Conservation (phyloP, 2,329 filamentous ascomycete genomes). For the Diaporthe helianthi region DNA sequence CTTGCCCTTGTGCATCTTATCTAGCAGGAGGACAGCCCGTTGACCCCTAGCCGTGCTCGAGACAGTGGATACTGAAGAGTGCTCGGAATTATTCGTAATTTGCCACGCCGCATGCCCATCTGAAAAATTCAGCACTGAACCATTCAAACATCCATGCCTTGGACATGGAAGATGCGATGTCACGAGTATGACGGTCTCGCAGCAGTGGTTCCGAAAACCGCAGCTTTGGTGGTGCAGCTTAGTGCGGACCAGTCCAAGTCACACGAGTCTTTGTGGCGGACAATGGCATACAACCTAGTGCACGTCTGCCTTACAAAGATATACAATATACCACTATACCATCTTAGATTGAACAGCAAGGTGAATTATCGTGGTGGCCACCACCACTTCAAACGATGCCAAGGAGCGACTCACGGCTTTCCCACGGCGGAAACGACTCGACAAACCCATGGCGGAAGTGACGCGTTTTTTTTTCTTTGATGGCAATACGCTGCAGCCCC, state of each 20-base stretch:
- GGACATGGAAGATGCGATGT: not conserved
- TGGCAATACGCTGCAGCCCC: conserved; percentile 6
- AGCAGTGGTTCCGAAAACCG: not conserved
- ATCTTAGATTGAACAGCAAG: not conserved
- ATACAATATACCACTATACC: not conserved
- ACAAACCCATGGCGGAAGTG: not conserved
- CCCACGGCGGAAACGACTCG: not conserved
- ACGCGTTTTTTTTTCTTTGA: conserved; percentile 8
- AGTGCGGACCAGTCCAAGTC: not conserved
- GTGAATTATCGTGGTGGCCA: not conserved
- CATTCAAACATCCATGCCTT: too few species aligned
- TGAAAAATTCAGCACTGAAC: not conserved
- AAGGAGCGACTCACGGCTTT: not conserved
- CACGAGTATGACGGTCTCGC: not conserved
- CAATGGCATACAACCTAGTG: not conserved
- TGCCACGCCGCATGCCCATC: not conserved
- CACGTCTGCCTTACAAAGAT: not conserved
- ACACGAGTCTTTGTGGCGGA: not conserved
- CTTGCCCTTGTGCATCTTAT: not conserved
- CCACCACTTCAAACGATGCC: not conserved
- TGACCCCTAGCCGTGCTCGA: conserved; percentile 34
- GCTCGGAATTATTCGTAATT: conserved; percentile 54
- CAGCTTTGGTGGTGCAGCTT: not conserved
- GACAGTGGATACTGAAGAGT: conserved; percentile 69
- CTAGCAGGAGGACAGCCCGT: not conserved